Percentiles rank a stretch among this genome's conserved stretches.
Conservation (phyloP, 371 early-diverging fungal species). For the Mortierella sp. region DNA sequence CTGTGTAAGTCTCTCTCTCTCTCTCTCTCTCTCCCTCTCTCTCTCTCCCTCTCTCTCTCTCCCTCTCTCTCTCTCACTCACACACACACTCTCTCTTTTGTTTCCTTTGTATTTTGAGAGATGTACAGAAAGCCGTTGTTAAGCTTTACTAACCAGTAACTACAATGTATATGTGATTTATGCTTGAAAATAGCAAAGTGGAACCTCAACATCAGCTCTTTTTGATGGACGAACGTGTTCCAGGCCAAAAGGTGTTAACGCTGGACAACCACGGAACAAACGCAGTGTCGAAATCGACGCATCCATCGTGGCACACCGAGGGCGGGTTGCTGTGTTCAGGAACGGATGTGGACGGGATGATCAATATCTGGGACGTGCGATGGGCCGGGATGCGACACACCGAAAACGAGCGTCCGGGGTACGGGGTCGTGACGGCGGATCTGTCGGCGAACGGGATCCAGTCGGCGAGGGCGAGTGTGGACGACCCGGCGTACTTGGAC, state of each 20-base stretch:
- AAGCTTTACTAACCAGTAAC: background rate
- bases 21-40: background rate
- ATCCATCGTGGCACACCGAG: conserved; percentile 46
- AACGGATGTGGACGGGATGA: background rate
- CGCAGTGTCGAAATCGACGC: conserved; percentile 10
- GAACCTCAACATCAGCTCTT: conserved; percentile 14
- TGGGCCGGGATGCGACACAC: conserved; percentile 25
- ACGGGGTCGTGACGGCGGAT: conserved; percentile 24
- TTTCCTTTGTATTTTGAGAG: background rate
- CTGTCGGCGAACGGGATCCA: conserved; percentile 8
- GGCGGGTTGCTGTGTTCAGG: conserved; percentile 40
- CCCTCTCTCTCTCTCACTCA: background rate
- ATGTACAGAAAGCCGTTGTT: no score
- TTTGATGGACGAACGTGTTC: conserved; percentile 37
- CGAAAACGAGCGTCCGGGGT: conserved; percentile 17
- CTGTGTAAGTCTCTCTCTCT: conserved; percentile 34
- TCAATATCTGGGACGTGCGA: conserved; percentile 51
- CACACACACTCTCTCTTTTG: background rate
- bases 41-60: background rate
- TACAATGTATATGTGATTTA: background rate
- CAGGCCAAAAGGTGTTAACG: background rate
- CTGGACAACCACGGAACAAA: conserved; percentile 1
- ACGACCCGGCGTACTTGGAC: no score
- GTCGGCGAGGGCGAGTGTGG: background rate
- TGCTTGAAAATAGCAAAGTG: background rate